Base-by-base conservation (phyloP, 371 early-diverging fungal genomes). In the Cokeromyces recurvatus region DNA sequence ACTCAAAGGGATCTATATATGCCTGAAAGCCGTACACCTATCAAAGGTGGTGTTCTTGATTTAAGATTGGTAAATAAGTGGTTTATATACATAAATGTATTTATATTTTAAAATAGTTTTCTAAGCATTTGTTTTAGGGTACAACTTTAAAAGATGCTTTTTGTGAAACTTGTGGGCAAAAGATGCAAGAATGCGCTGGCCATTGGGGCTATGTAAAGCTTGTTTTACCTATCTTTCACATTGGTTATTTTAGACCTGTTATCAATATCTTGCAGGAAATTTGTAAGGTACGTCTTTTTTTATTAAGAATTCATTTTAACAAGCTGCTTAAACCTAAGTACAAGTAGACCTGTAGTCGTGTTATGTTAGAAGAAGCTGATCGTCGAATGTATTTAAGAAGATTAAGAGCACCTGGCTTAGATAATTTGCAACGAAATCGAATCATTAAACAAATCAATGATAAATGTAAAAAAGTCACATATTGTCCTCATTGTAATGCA, bases 171-270 rank as follows among this genome's bases (percentile, higher is more conserved):
- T 99, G 99, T 66, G 89, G 87, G 9, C 83, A 90, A 61, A 78
- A 74, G 43, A 75, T 95, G 66, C 77, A 86, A 55, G 93, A 95
- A 42, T 99, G 99, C 72, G 85, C 91, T 36, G 99, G 99, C 25
- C 99, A 99, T 72, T 99, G 91, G 81, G 99, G 99, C 20, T 88
- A 94, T 62, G 79, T 99, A 27, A 87, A 91, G 38, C 81, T 99
- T 7, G 85, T 85, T 22, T 77, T 98, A 32, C 99, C 99, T 3
- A 95, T 99, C 12, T 99, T 97, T 64, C 99, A 99, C 60, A 89
- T 94, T 63, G 99, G 99, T 43, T 96, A 93, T 60, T 96, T 98
- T 59, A 88, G 93, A 70, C 78, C 87, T 23, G 90, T 87, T 29
- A 81, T 92, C 27, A 82, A 81, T 32, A 91, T 98, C 51, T 70